Base-by-base conservation (phyloP, 768 basidiomycete species). In the Mrakia blollopis region DNA sequence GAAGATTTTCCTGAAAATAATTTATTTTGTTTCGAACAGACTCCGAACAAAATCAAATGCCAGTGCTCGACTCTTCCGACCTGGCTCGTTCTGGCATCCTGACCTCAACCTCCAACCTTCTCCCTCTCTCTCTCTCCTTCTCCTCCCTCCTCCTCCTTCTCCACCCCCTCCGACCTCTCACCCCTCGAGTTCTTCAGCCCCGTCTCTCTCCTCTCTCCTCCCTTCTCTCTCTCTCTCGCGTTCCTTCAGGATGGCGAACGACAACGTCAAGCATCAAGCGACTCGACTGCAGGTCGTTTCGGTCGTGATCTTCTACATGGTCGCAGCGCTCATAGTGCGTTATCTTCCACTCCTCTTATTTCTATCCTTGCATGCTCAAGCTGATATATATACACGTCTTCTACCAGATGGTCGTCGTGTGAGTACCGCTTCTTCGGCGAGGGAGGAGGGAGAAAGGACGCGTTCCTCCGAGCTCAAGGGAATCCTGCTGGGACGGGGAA, bases 291-390 rank as follows among this genome's bases (percentile, higher is more conserved):
- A 89, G 82, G 89, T 92, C 65, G 88, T 89, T 23, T 87, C 83
- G n/a, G 91, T 92, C 35, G 91, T 92, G 78, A 79, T 86, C 10
- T 92, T 92, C 84, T 92, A 92, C 85, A 92, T 92, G 91, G 83
- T 83, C 30, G 87, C 91, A 3, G 91, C 91, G 4, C 85, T 92
- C 13, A 87, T 91, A 57, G 90, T 91, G 81, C 83, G 90, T 52
- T 60, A 32, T 63, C 54, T 74, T 78, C 52, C 52, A n/a, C 47
- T 63, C 44, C 60, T 41, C 75, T 65, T 57, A 14, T 5, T 18
- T 14, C 62, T 72, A 30, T 69, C 69, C 71, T 16, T n/a, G 50
- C 16, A 63, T 35, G 62, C 62, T 63, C 3, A 63, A 52, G 35
- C 54, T 39, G 25, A 47, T 9, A 14, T 63, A n/a, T 32, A 21